Evolutionary conservation across 2,329 filamentous ascomycete species (phyloP).

Genomic region (Colletotrichum sojae): DNA sequence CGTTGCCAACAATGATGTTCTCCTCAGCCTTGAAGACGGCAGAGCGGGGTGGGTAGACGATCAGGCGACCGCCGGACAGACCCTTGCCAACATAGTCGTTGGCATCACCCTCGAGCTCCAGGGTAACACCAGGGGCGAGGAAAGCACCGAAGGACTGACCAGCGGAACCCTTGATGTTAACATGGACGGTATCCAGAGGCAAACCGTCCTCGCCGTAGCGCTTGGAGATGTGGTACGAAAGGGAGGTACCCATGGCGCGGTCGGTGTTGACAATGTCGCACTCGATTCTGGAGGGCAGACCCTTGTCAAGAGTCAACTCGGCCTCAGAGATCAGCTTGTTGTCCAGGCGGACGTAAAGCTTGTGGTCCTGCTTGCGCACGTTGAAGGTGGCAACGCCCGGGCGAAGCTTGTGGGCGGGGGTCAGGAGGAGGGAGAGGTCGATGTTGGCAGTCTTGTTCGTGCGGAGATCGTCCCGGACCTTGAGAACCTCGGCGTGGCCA

Average conservation of each 20-base stretch:
- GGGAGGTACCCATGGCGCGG: slow-evolving; percentile 90
- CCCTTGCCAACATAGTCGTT: slow-evolving; percentile 99
- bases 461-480: slow-evolving; percentile 88
- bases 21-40: slow-evolving; percentile 97
- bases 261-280: slow-evolving; percentile 98
- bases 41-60: slow-evolving; percentile 91
- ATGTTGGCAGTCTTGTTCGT: slow-evolving; percentile 93
- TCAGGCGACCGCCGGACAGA: slow-evolving; percentile 91
- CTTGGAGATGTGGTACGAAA: slow-evolving; percentile 97
- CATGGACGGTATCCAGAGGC: slow-evolving; percentile 93
- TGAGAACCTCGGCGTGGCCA: slow-evolving; percentile 88
- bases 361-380: slow-evolving; percentile 96
- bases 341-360: slow-evolving; percentile 91
- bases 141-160: slow-evolving; percentile 97
- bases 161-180: slow-evolving; percentile 95
- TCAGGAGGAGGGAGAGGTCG: slow-evolving; percentile 91
- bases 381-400: slow-evolving; percentile 97
- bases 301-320: slow-evolving; percentile 94
- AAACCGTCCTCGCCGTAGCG: slow-evolving; percentile 90
- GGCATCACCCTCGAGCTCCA: slow-evolving; percentile 94
- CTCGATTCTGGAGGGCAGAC: slow-evolving; percentile 91
- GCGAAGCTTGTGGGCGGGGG: slow-evolving; percentile 94
- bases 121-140: slow-evolving; percentile 91
- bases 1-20: slow-evolving; percentile 93
- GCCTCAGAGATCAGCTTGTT: slow-evolving; percentile 98